phyloP scores from a whole-genome alignment of 2,329 filamentous ascomycete species.

The Fusarium succisae region DNA sequence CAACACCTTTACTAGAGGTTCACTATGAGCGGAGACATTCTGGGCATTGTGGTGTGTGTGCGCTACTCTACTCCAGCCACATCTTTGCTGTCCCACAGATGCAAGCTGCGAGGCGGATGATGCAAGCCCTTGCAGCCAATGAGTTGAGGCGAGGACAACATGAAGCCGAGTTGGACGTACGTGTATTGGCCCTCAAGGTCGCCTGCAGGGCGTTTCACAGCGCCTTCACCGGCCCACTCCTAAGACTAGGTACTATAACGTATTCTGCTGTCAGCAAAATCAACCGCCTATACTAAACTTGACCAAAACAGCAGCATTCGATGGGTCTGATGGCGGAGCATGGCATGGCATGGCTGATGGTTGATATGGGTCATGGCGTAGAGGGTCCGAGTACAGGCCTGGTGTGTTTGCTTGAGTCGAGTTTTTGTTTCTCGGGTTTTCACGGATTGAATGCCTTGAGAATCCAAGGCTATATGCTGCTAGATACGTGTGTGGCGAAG shows the following conservation, averaged over 20 bases:
- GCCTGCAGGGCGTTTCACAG: slow-evolving; percentile 29
- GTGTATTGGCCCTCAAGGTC: slow-evolving; percentile 24
- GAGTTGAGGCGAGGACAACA: slow-evolving; percentile 18
- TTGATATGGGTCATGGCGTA: slow-evolving; percentile 24
- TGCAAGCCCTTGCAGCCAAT: slow-evolving; percentile 29
- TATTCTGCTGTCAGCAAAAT: slow-evolving; percentile 8
- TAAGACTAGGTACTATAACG: neutral
- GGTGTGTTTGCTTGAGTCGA: slow-evolving; percentile 3
- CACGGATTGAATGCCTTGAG: slow-evolving; percentile 3
- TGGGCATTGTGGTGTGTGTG: neutral
- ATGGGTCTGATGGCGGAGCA: slow-evolving; percentile 25
- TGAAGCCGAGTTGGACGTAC: slow-evolving; percentile 16
- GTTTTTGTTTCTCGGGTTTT: slow-evolving; percentile 19
- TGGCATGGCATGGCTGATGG: slow-evolving; percentile 21
- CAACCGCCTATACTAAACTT: neutral
- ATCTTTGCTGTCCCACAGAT: neutral
- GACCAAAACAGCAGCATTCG: neutral
- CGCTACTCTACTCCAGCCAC: slow-evolving; percentile 10
- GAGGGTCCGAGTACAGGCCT: slow-evolving; percentile 9
- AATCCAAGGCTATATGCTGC: neutral
- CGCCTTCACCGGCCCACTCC: slow-evolving; percentile 6
- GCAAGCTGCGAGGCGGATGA: slow-evolving; percentile 20
- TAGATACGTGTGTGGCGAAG: slow-evolving; percentile 25
- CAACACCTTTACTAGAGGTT: slow-evolving; percentile 7
- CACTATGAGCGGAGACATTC: slow-evolving; percentile 4